Base-by-base conservation (phyloP, 371 early-diverging fungal genomes). In the Phascolomyces articulosus region DNA sequence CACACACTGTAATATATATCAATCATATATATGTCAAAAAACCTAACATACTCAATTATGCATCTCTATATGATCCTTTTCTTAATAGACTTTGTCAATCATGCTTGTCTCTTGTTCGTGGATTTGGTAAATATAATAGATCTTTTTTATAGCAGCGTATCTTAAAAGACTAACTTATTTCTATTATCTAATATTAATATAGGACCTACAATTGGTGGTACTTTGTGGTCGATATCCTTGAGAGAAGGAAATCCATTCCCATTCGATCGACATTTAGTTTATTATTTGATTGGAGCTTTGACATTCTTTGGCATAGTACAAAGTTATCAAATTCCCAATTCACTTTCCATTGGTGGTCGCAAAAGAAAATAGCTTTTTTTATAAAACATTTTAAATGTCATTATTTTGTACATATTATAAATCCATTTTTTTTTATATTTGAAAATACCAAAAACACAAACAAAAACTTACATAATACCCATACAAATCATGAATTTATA, bases 221-320 rank as follows among this genome's bases (percentile, higher is more conserved):
- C 83, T 8, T 27, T 91, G 7, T 91, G 85, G 84, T 83, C 87
- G 1, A 84, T 84, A 71, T 90, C 90, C 4, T 66, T 90, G 2
- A 71, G 69, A 7, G 79, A 77, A 48, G 83, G 78, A n/a, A 72
- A 78, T n/a, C 31, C 40, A 8, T 91, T 77, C 58, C 91, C 91
- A 0, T 84, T 89, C 61, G 87, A 91, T 59, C 79, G 84, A 55
- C 85, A 84, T 62, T 73, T 90, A 47, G 82, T 90, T 10, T 85
- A 86, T 49, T 79, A 87, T 70, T 40, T 82, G 23, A 77, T 85
- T 40, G 78, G 58, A 10, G 62, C 70, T 0, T 58, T 85, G 29
- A 47, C 80, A 8, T 18, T 79, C 16, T 10, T 79, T 20, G 61
- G 72, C 4, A 72, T 79, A n/a, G 10, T 82, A 0, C 83, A 83